Evolutionary conservation across 495 filamentous ascomycete genomes (phyloP).

Genomic region (Bacidia gigantensis): DNA sequence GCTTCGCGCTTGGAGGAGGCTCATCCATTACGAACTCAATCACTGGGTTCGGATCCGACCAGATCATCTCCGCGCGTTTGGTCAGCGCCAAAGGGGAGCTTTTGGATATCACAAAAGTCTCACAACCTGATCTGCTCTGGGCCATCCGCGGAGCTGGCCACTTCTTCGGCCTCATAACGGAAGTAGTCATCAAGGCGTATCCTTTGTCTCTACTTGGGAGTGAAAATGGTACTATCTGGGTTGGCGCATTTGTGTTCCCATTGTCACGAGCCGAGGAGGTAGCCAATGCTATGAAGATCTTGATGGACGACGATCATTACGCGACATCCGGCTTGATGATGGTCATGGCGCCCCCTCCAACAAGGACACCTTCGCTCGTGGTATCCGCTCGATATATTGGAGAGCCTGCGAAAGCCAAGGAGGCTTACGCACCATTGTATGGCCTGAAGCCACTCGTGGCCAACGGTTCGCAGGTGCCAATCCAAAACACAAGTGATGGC

Average conservation of each 20-base stretch:
- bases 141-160: constrained; percentile 12
- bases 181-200: constrained; percentile 10
- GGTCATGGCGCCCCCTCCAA: constrained; percentile 17
- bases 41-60: constrained; percentile 11
- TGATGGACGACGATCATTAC: constrained; percentile 16
- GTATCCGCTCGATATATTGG: constrained; percentile 9
- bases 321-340: constrained; percentile 20
- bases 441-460: constrained; percentile 15
- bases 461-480: constrained; percentile 10
- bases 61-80: constrained; percentile 6
- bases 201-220: constrained; percentile 10
- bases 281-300: constrained; percentile 11
- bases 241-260: constrained; percentile 17
- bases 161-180: constrained; percentile 17
- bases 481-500: constrained; percentile 15
- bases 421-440: constrained; percentile 14
- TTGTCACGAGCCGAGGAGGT: constrained; percentile 17
- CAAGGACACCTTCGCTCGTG: constrained; percentile 12
- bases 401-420: constrained; percentile 14
- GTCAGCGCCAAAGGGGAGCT: constrained; percentile 2
- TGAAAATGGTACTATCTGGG: constrained; percentile 16
- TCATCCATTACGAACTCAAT: constrained; percentile 7
- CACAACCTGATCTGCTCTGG: constrained; percentile 7
- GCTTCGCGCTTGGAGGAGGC: constrained; percentile 13
- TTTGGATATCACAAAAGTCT: not conserved